Percentiles rank a stretch among this genome's conserved stretches.
phyloP scores from a whole-genome alignment of 108 stramenopile genomes.

The Cafeteria roenbergensis region DNA sequence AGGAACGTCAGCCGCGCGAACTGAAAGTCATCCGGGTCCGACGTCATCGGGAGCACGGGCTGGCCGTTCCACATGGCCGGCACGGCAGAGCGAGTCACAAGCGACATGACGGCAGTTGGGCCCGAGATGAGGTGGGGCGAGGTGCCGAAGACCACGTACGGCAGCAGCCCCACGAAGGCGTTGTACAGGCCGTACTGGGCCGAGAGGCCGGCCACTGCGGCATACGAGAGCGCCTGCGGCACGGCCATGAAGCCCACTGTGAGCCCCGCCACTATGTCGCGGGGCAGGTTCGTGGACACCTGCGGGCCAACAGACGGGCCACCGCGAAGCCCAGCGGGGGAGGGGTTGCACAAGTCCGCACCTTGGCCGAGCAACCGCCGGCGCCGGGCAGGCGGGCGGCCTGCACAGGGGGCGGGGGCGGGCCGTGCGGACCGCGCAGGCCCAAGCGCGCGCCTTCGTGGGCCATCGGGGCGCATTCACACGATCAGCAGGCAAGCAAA shows the following conservation, averaged over 20 bases:
- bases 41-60: constrained; percentile 22
- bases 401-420: no score
- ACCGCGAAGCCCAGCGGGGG: no score
- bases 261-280: constrained; percentile 14
- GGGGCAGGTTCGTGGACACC: no score
- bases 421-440: no score
- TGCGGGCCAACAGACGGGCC: no score
- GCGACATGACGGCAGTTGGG: constrained; percentile 57
- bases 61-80: neutral
- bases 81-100: constrained; percentile 20
- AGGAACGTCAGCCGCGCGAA: constrained; percentile 3
- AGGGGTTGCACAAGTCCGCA: no score
- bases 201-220: constrained; percentile 64
- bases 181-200: constrained; percentile 72
- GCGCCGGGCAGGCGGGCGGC: no score
- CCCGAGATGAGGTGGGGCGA: constrained; percentile 63
- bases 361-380: no score
- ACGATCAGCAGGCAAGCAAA: no score
- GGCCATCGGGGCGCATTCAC: no score
- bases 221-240: constrained; percentile 71
- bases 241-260: constrained; percentile 69
- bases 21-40: no score
- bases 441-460: no score
- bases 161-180: constrained; percentile 48
- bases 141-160: constrained; percentile 62